A percentile compares a stretch with the other conserved stretches of the same genome.
Conservation (phyloP, 1,139 yeast species). For the Suhomyces taliae region DNA sequence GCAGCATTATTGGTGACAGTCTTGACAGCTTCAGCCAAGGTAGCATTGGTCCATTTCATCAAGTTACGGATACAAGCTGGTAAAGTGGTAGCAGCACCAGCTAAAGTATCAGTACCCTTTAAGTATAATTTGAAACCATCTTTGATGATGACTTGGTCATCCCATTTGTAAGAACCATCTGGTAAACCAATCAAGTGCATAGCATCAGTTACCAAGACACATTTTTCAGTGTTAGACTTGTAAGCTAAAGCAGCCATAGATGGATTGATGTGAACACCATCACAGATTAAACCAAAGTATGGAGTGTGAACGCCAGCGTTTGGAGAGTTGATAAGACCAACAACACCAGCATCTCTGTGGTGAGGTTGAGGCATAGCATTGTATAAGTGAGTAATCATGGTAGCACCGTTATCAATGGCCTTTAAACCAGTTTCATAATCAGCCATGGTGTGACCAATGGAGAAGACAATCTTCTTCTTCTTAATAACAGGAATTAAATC, state of each 20-base stretch:
- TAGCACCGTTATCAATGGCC: conserved; percentile 55
- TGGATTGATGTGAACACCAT: conserved; percentile 65
- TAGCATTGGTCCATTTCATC: conserved; percentile 50
- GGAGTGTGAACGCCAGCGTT: conserved; percentile 37
- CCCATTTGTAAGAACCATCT: conserved; percentile 55
- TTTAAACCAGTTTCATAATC: conserved; percentile 48
- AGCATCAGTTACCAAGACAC: conserved; percentile 63
- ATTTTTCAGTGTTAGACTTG: conserved; percentile 53
- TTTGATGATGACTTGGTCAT: conserved; percentile 48
- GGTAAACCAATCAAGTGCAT: conserved; percentile 55
- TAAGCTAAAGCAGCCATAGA: conserved; percentile 56
- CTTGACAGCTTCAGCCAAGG: conserved; percentile 55
- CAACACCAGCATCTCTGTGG: conserved; percentile 60
- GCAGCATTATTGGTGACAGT: conserved; percentile 63
- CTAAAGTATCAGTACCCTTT: conserved; percentile 60
- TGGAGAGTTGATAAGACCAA: conserved; percentile 53
- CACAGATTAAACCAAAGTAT: conserved; percentile 59
- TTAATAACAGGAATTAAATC: conserved; percentile 46
- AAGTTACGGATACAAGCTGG: conserved; percentile 56
- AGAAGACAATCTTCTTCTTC: conserved; percentile 39
- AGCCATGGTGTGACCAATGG: conserved; percentile 60
- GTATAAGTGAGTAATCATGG: conserved; percentile 63
- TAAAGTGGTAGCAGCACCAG: conserved; percentile 62
- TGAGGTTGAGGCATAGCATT: conserved; percentile 72
- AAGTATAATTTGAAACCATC: conserved; percentile 49